Evolutionary conservation across 257 asterid genomes (phyloP), one percentile per base, ranked within the genome.

Genomic region (Solanum sitiens): DNA sequence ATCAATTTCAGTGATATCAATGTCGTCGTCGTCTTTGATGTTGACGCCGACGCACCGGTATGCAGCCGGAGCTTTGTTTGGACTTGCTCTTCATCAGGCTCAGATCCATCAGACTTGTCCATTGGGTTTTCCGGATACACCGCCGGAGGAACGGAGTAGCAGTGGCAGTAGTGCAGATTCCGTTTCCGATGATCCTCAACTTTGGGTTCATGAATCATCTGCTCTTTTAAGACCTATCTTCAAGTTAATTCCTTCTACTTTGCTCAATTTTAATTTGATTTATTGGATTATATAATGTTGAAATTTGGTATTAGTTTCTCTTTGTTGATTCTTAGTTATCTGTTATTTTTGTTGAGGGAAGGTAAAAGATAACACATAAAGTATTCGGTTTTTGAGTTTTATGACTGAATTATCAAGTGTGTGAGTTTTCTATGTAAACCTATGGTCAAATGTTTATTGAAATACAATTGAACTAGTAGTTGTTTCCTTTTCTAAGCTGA

Each of bases 61-160:
- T 92, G 98, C 99, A 63, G 95, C 95, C 79, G 97, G 94, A 39
- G 97, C 95, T n/a, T 92, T 96, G 16, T 92, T 96, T 50, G 95
- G 94, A 59, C 88, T 96, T 87, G 94, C 97, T 10, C 92, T 96
- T 83, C 94, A 93, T 91, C 96, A 94, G 90, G 95, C 96, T 61
- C 99, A 94, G 95, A 88, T 90, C 86, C 95, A 94, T 25, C 98
- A 94, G 91, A 96, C 94, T 10, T 92, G 91, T 65, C 96, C 93
- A 25, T 87, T 96, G 89, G 96, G 98, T 39, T 87, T 91, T 47
- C 92, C 96, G 40, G 94, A 87, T 65, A 21, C 67, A 14, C 15
- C 23, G 42, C 39, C 86, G 70, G 86, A 82, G 20, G 86, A 82
- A 53, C 86, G 86, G 14, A 94, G 96, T 89, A 90, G 90, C 83